Evolutionary conservation across 768 basidiomycete species (phyloP), one percentile per base, ranked within the genome.

Genomic region (Daedaleopsis sinensis): DNA sequence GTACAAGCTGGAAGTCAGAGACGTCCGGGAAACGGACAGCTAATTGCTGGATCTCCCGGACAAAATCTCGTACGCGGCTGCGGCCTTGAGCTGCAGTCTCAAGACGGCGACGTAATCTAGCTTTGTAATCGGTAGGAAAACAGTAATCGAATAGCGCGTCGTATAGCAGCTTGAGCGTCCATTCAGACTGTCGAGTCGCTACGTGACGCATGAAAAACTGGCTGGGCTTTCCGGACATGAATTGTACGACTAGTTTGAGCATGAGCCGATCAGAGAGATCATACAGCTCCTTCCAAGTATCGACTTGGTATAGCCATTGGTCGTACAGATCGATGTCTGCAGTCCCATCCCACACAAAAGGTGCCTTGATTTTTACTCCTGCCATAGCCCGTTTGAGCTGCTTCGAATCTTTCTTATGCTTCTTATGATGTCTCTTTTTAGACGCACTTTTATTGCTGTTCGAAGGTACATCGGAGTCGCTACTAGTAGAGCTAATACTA

Each of bases 171-270:
- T 21, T 59, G 3, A 8, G 64, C 57, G 63, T 63, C 67, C 65
- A 68, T 1, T 65, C 49, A 6, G 21, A 47, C 3, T 39, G 64
- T 8, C 61, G 52, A 0, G 46, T 23, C 6, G 68, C 55, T 0
- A 70, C 65, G 47, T 67, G 65, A 12, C 65, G 59, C 66, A 70
- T 70, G 64, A 67, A 70, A 52, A 68, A 70, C 19, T 58, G 50
- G 21, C 62, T 52, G 0, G 69, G 50, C 6, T 57, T 51, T 0
- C 57, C 66, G 8, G 48, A 5, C 53, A 70, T 42, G 51, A 67
- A 70, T 5, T 65, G 63, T 0, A 59, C 52, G 35, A 69, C 56
- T 1, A 69, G n/a, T 27, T 57, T 61, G 0, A 70, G 49, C 1
- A 38, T 16, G 35, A 67, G 37, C 1, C 18, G 18, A 18, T 67